These are phyloP conservation scores for Ilex paraguariensis DNA, from an alignment of 305 asterid species.

Conservation along the genomic window DNA sequence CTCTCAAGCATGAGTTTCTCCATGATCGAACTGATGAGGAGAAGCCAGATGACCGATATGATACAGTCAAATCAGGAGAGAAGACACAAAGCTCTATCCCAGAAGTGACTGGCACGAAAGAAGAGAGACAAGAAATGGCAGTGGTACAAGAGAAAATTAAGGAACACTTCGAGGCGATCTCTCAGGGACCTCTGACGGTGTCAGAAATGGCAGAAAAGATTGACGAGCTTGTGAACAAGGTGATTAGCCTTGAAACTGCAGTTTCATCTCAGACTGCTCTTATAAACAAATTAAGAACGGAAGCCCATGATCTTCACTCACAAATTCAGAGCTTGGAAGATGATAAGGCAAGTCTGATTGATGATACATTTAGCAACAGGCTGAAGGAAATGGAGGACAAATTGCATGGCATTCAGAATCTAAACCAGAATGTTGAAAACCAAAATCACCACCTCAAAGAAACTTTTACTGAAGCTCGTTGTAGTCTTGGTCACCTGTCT, in stretches of 20 bases:
- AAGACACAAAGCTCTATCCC: conserved; percentile 11
- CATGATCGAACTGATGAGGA: conserved; percentile 20
- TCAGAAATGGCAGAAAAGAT: conserved; percentile 74
- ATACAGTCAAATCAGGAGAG: conserved; percentile 7
- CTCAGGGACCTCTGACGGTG: conserved; percentile 40
- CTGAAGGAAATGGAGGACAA: conserved; percentile 31
- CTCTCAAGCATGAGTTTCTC: conserved; percentile 31
- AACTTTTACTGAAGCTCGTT: conserved; percentile 22
- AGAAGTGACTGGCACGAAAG: conserved; percentile 19
- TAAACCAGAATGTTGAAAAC: conserved; percentile 15
- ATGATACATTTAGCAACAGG: conserved; percentile 8
- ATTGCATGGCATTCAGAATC: conserved; percentile 24
- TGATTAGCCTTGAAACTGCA: conserved; percentile 61
- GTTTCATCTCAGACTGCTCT: conserved; percentile 76
- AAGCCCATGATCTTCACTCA: conserved; percentile 49
- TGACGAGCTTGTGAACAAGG: conserved; percentile 69
- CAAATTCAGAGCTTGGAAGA: conserved; percentile 55
- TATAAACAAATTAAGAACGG: conserved; percentile 55
- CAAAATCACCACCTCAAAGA: conserved; percentile 19
- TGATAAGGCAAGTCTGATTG: conserved; percentile 18
- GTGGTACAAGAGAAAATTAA: conserved; percentile 21
- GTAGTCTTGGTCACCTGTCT: conserved; percentile 26
- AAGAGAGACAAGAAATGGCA: conserved; percentile 23
- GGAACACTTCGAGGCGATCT: conserved; percentile 28
- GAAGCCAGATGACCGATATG: conserved; percentile 8